Evolutionary conservation across 257 asterid species (phyloP), one percentile per base, ranked within the genome.

Genomic region (Catharanthus roseus): DNA sequence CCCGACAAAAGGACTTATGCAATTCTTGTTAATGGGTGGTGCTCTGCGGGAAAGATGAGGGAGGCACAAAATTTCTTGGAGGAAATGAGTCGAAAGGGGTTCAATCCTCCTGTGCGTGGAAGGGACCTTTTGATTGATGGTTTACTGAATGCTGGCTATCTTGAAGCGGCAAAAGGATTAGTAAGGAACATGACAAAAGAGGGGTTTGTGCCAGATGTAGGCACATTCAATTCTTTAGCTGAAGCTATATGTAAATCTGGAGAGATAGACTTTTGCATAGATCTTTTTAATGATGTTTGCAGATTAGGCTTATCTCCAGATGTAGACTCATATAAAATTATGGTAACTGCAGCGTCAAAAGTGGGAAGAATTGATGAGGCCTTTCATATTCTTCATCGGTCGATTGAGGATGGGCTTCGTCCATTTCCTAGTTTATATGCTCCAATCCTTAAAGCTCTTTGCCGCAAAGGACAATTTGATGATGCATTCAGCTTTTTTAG

Each of bases 341-440:
- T 89, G 82, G 76, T 93, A 69, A 81, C 82, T 13, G 83, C 86
- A 49, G 80, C 95, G 15, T 88, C 97, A 10, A 93, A 88, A 86
- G 67, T 79, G 34, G 99, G 96, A 63, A 89, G 82, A 84, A 83
- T 93, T 49, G 90, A 85, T 15, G 97, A 93, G 68, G 89, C 95
- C 28, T 83, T 93, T 76, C 83, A 75, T 81, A 74, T 91, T 66
- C 87, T 93, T 77, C 90, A 91, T 51, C 83, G 80, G 76, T 93
- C 90, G 11, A 80, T 89, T 47, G 99, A 93, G 80, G 96, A 89
- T 29, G 99, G 99, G 62, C 82, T 83, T 72, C 82, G 84, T 39
- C 97, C 99, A 23, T 93, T 91, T 81, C 99, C 99, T 36, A 93
- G 99, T 79, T 72, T 93, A 68, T 93, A 93, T 73, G 97, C 99